These are phyloP conservation scores for Exophiala mesophila DNA, from an alignment of 2,329 filamentous ascomycete species.

Conservation along the genomic window DNA sequence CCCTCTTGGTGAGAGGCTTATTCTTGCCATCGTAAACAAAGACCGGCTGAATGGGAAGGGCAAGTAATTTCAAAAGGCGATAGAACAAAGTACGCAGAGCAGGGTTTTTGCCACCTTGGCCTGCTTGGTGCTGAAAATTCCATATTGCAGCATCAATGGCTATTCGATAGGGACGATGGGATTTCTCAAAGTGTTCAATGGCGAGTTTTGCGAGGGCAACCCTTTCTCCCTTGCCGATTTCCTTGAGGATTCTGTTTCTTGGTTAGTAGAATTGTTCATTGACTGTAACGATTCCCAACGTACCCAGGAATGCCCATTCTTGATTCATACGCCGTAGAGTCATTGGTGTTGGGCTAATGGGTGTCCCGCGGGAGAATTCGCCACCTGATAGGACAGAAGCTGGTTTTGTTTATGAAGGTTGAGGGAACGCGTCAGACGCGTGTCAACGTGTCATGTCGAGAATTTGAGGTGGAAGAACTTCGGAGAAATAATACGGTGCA, in stretches of 20 bases:
- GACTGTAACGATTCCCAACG: too few relatives aligned
- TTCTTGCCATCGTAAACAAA: conserved; percentile 88
- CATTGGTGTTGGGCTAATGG: too few relatives aligned
- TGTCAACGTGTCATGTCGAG: too few relatives aligned
- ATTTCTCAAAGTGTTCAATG: conserved; percentile 66
- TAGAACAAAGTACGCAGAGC: conserved; percentile 91
- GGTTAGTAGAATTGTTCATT: too few relatives aligned
- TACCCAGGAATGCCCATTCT: conserved; percentile 45
- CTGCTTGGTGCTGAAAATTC: conserved; percentile 89
- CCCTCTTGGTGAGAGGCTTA: conserved; percentile 82
- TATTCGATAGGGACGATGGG: conserved; percentile 69
- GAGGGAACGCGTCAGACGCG: too few relatives aligned
- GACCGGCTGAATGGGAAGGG: conserved; percentile 73
- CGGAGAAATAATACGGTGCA: too few relatives aligned
- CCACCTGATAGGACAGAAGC: neutral
- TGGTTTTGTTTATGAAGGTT: neutral
- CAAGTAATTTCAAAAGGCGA: conserved; percentile 71
- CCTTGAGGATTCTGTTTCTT: conserved; percentile 86
- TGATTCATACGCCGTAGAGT: neutral
- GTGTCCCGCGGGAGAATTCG: too few relatives aligned
- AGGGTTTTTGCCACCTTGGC: conserved; percentile 80
- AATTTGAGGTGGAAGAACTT: too few relatives aligned
- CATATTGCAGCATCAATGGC: conserved; percentile 96
- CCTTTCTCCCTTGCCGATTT: conserved; percentile 75
- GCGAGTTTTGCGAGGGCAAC: conserved; percentile 79